Percentiles rank a stretch among this genome's conserved stretches.
Evolutionary conservation across 768 basidiomycete species (phyloP).

Genomic region (Inosperma sp.): DNA sequence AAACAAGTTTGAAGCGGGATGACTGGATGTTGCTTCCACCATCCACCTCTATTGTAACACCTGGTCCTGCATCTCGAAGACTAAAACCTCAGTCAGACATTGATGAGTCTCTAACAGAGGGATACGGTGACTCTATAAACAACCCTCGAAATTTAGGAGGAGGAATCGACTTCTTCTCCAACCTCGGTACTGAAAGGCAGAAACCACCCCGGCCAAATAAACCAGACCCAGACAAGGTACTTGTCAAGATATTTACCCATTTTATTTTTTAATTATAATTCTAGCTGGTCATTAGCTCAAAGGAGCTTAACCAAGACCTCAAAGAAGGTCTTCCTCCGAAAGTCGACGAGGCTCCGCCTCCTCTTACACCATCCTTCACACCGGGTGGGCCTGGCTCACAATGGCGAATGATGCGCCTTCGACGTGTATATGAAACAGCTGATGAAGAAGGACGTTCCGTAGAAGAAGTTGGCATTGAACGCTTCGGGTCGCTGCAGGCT

Average conservation of each 20-base stretch:
- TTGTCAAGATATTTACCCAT: slow-evolving; percentile 7
- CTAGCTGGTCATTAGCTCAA: slow-evolving; percentile 57
- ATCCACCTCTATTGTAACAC: slow-evolving; percentile 27
- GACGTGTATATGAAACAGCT: slow-evolving; percentile 83
- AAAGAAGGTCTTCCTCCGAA: slow-evolving; percentile 40
- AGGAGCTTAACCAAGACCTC: slow-evolving; percentile 59
- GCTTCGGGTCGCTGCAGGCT: slow-evolving; percentile 79
- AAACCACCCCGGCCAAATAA: slow-evolving; percentile 55
- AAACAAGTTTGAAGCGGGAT: slow-evolving; percentile 59
- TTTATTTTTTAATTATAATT: slow-evolving; percentile 9
- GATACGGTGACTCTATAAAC: slow-evolving; percentile 50
- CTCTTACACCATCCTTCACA: slow-evolving; percentile 45
- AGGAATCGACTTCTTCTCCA: slow-evolving; percentile 85
- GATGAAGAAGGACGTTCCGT: slow-evolving; percentile 73
- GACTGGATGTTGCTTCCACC: slow-evolving; percentile 82
- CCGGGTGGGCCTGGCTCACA: slow-evolving; percentile 91
- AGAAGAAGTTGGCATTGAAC: slow-evolving; percentile 80
- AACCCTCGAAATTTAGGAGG: slow-evolving; percentile 48
- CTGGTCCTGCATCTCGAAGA: slow-evolving; percentile 19
- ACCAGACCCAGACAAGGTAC: slow-evolving; percentile 70
- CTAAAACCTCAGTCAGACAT: slow-evolving; percentile 21
- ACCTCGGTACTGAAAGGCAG: slow-evolving; percentile 75
- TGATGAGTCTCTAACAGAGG: slow-evolving; percentile 59
- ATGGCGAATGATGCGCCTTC: slow-evolving; percentile 98
- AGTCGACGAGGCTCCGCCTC: slow-evolving; percentile 34